These are phyloP conservation scores for Capillidium rhysosporum DNA, from an alignment of 371 early-diverging fungal species.

Conservation along the genomic window DNA sequence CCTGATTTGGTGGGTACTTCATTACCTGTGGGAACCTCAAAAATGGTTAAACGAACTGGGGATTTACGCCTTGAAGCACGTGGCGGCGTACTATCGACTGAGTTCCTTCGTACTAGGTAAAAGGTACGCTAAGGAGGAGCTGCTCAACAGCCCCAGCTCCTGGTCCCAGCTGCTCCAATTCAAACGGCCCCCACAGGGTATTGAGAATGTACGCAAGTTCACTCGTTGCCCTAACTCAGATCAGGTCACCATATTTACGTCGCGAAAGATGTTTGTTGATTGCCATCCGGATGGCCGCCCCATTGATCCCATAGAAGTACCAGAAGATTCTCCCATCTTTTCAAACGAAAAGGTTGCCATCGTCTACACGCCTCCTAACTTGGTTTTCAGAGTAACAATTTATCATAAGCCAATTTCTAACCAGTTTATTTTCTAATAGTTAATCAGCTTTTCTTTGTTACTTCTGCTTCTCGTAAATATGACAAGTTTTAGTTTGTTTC, in stretches of 20 bases:
- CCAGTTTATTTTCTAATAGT: too few relatives aligned
- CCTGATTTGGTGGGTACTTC: background rate
- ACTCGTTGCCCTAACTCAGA: background rate
- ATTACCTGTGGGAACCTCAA: background rate
- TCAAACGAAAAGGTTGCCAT: background rate
- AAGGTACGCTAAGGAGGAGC: background rate
- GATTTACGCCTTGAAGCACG: background rate
- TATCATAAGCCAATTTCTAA: background rate
- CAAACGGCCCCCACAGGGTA: background rate
- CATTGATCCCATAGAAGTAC: background rate
- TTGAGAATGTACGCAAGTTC: background rate
- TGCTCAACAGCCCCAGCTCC: background rate
- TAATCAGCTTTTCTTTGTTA: too few relatives aligned
- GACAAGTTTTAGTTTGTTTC: too few relatives aligned
- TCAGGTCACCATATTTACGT: background rate
- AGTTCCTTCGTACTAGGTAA: background rate
- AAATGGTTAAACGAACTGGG: background rate
- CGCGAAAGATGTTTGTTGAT: background rate
- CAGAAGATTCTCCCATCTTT: background rate
- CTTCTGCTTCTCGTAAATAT: too few relatives aligned
- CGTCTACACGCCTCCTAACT: background rate
- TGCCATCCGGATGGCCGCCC: slow-evolving; percentile 1
- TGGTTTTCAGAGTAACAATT: background rate
- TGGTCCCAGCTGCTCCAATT: background rate
- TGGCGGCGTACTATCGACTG: background rate